Evolutionary conservation across 148 eudicot species (phyloP).

Genomic region (Linanthus parryae): DNA sequence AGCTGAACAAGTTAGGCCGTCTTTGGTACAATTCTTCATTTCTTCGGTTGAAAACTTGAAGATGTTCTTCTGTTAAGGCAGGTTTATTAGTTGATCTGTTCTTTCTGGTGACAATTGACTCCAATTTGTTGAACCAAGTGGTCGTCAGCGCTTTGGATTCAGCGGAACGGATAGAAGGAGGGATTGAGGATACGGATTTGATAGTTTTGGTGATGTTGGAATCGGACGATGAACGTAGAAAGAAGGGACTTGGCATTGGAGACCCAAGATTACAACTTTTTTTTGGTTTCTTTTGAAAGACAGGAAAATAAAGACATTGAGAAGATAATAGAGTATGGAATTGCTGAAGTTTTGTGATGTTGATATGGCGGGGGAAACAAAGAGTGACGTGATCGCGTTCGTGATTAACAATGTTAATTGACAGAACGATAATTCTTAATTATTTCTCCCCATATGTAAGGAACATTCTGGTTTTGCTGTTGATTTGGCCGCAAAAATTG

Average conservation of each 20-base stretch:
- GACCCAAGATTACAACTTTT: background rate
- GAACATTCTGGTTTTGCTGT: no score
- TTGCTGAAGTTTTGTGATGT: no score
- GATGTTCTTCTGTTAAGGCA: constrained; percentile 14
- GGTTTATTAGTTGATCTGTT: background rate
- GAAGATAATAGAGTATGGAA: background rate
- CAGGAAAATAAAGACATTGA: background rate
- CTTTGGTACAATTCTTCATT: constrained; percentile 9
- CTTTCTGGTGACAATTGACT: background rate
- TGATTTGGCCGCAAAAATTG: no score
- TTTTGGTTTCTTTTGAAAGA: background rate
- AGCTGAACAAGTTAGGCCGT: background rate
- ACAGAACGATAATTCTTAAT: no score
- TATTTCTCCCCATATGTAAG: no score
- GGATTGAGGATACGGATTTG: background rate
- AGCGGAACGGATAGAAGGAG: background rate
- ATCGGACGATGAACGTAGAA: constrained; percentile 6
- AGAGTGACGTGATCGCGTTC: no score
- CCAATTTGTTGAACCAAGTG: constrained; percentile 11
- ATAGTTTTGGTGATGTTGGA: background rate
- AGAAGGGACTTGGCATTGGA: constrained; percentile 17
- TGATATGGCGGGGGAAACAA: no score
- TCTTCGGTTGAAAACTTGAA: constrained; percentile 17
- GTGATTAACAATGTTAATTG: no score
- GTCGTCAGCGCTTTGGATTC: background rate